A percentile compares a stretch with the other conserved stretches of the same genome.
Evolutionary conservation across 2,329 filamentous ascomycete species (phyloP).

Genomic region (Colletotrichum tropicicola): DNA sequence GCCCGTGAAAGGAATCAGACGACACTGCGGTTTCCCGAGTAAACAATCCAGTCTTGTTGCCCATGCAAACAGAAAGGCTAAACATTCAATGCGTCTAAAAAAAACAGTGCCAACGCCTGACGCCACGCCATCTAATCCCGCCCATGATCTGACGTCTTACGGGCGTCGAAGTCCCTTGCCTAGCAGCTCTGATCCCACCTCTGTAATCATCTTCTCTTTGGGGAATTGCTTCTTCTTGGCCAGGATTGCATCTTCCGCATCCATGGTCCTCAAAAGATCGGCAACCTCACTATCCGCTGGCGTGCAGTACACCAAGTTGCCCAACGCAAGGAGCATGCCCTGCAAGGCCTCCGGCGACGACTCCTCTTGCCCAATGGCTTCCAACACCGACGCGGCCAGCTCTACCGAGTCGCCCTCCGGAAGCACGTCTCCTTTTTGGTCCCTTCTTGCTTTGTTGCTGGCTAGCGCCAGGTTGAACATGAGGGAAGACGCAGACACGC

Average conservation of each 20-base stretch:
- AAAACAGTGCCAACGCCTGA: slow-evolving; percentile 10
- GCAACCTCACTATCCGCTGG: slow-evolving; percentile 77
- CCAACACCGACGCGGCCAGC: slow-evolving; percentile 80
- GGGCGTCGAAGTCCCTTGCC: slow-evolving; percentile 56
- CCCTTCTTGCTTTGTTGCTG: slow-evolving; percentile 72
- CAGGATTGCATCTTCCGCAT: slow-evolving; percentile 72
- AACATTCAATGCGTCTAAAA: neutral
- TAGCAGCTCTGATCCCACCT: slow-evolving; percentile 62
- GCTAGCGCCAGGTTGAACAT: slow-evolving; percentile 83
- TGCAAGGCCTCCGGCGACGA: slow-evolving; percentile 76
- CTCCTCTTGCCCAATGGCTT: slow-evolving; percentile 71
- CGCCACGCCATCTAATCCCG: slow-evolving; percentile 13
- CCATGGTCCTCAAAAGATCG: slow-evolving; percentile 82
- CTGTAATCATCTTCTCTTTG: slow-evolving; percentile 63
- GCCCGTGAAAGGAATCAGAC: neutral
- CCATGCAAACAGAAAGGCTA: slow-evolving; percentile 7
- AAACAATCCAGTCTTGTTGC: neutral
- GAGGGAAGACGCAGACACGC: slow-evolving; percentile 83
- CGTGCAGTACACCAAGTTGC: slow-evolving; percentile 77
- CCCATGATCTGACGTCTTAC: slow-evolving; percentile 17
- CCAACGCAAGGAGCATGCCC: slow-evolving; percentile 79
- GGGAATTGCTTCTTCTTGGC: slow-evolving; percentile 66
- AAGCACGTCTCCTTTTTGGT: slow-evolving; percentile 65
- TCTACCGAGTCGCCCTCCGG: slow-evolving; percentile 80
- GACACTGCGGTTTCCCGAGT: neutral